These are phyloP conservation scores for Paraconiothyrium sp. DNA, from an alignment of 2,329 filamentous ascomycete genomes.

Conservation along the genomic window DNA sequence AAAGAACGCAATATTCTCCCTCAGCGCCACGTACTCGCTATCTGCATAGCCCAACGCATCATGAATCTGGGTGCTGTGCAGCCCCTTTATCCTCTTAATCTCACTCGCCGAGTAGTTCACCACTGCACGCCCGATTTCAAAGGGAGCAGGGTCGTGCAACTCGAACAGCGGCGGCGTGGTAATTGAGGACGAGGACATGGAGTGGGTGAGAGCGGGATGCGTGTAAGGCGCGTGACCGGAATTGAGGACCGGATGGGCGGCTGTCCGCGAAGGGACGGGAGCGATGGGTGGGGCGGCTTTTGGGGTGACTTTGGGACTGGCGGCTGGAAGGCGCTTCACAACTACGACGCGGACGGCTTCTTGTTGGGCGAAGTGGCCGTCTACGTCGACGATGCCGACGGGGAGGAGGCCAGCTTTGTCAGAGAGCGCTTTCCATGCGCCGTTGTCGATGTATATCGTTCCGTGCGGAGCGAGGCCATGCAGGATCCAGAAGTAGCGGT, in stretches of 20 bases:
- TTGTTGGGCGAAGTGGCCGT: conserved; percentile 88
- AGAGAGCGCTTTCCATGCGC: conserved; percentile 80
- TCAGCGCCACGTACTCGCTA: conserved; percentile 89
- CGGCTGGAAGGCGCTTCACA: conserved; percentile 65
- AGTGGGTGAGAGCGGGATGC: conserved; percentile 20
- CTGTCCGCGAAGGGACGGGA: conserved; percentile 32
- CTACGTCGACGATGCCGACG: conserved; percentile 88
- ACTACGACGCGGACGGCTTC: conserved; percentile 90
- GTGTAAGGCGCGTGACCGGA: conserved; percentile 15
- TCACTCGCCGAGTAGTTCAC: conserved; percentile 93
- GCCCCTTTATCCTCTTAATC: conserved; percentile 83
- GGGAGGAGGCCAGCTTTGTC: conserved; percentile 89
- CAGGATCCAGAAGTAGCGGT: conserved; percentile 96
- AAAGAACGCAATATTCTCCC: conserved; percentile 87
- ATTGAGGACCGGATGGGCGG: conserved; percentile 22
- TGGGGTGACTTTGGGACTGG: conserved; percentile 20
- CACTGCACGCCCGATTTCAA: conserved; percentile 85
- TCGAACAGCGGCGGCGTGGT: conserved; percentile 38
- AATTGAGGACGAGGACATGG: conserved; percentile 25
- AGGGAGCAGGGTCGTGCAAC: conserved; percentile 47
- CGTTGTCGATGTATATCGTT: conserved; percentile 91
- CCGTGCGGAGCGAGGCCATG: conserved; percentile 92
- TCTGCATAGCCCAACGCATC: conserved; percentile 88
- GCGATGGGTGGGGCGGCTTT: conserved; percentile 24
- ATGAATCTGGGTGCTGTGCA: conserved; percentile 82